Conservation (phyloP, 371 early-diverging fungal species). For the Fennellomyces sp. region DNA sequence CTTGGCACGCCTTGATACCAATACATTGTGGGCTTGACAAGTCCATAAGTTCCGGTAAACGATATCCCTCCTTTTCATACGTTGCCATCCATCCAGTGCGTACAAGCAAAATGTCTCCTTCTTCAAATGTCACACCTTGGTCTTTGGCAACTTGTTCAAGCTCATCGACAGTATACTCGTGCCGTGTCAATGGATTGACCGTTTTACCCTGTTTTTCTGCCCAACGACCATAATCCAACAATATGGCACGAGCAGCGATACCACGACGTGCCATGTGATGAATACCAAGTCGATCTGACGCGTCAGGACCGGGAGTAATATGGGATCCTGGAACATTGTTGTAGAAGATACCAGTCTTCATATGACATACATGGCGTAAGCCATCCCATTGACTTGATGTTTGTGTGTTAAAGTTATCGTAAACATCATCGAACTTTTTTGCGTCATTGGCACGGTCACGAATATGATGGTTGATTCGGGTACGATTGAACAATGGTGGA, state of each 20-base stretch:
- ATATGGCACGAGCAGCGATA: constrained; percentile 46
- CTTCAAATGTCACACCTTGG: constrained; percentile 36
- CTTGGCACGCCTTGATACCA: constrained; percentile 44
- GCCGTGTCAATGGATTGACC: constrained; percentile 31
- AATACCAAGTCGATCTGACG: constrained; percentile 33
- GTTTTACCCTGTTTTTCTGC: constrained; percentile 25
- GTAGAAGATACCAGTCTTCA: constrained; percentile 25
- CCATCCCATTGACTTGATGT: constrained; percentile 50
- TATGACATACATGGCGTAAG: constrained; percentile 35
- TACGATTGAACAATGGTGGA: constrained; percentile 30
- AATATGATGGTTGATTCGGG: constrained; percentile 21
- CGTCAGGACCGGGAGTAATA: constrained; percentile 13
- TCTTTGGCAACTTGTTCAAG: constrained; percentile 35
- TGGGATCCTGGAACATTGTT: constrained; percentile 27
- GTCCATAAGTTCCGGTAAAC: constrained; percentile 8
- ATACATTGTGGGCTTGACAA: constrained; percentile 17
- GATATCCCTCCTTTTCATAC: constrained; percentile 10
- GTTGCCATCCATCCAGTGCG: constrained; percentile 42
- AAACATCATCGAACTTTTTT: constrained; percentile 37
- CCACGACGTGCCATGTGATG: constrained; percentile 49
- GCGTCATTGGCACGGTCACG: constrained; percentile 9
- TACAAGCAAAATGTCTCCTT: constrained; percentile 44
- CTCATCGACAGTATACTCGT: constrained; percentile 38
- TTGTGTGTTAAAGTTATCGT: constrained; percentile 42
- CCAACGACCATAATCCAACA: constrained; percentile 48